phyloP scores from a whole-genome alignment of 352 stramenopile genomes.

The Pythium dissimile region DNA sequence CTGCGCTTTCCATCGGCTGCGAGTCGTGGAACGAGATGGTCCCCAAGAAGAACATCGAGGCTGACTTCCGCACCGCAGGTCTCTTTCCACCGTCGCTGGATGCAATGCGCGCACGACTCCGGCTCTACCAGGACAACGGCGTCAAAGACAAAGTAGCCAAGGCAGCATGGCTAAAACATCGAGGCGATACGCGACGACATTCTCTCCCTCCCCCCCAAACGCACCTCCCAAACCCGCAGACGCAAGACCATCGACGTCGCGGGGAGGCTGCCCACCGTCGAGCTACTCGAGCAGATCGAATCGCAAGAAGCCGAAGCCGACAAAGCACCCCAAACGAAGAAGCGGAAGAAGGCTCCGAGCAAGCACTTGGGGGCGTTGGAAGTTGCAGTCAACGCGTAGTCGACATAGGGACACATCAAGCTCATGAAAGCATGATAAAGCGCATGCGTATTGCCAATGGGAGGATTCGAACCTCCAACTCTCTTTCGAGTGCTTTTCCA shows the following conservation, averaged over 20 bases:
- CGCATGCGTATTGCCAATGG: conserved; percentile 8
- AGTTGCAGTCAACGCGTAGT: neutral
- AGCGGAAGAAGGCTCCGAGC: neutral
- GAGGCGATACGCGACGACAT: neutral
- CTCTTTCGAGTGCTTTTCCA: conserved; percentile 3
- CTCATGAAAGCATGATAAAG: neutral
- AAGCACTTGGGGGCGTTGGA: neutral
- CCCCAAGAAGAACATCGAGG: conserved; percentile 3
- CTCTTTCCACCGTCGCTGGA: conserved; percentile 15
- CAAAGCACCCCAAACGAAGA: neutral
- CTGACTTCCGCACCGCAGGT: conserved; percentile 5
- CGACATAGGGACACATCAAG: neutral
- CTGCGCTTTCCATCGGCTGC: neutral
- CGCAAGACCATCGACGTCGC: conserved; percentile 6
- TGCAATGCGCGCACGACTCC: neutral
- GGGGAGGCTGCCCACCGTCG: neutral
- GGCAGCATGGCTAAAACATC: conserved; percentile 1
- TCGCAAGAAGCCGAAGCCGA: neutral
- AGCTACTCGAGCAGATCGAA: conserved; percentile 3
- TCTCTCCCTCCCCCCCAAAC: neutral
- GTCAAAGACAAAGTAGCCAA: neutral
- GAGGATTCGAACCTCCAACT: conserved; percentile 7
- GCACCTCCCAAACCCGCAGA: neutral
- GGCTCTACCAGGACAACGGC: neutral
- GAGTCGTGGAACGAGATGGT: conserved; percentile 1